These are phyloP conservation scores for Cladosporium sp. DNA, from an alignment of 2,329 filamentous ascomycete genomes.

Conservation along the genomic window DNA sequence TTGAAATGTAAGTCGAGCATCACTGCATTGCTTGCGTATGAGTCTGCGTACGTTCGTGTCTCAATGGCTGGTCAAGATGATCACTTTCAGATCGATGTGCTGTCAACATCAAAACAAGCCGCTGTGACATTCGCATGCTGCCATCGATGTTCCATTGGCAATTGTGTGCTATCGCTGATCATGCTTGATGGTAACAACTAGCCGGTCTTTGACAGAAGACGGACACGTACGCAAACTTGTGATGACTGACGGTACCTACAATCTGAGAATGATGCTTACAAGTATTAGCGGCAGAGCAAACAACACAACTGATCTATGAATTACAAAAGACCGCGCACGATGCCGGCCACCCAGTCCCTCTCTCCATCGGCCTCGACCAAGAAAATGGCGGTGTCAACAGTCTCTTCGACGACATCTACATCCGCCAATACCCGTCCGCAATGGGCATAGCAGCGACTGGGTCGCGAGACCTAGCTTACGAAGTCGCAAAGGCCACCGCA, in stretches of 20 bases:
- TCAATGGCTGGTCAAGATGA: too few relatives aligned
- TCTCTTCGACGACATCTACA: constrained; percentile 90
- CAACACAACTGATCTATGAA: constrained; percentile 81
- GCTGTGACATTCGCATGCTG: too few relatives aligned
- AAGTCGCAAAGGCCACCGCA: constrained; percentile 87
- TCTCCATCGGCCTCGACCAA: constrained; percentile 89
- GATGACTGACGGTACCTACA: neutral
- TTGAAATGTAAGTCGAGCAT: constrained; percentile 60
- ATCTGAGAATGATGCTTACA: constrained; percentile 25
- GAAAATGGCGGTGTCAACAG: constrained; percentile 98
- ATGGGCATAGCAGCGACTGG: constrained; percentile 96
- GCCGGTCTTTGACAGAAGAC: too few relatives aligned
- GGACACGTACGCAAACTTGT: neutral
- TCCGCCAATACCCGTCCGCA: constrained; percentile 92
- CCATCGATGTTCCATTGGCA: too few relatives aligned
- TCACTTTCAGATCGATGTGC: too few relatives aligned
- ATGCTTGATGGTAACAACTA: too few relatives aligned
- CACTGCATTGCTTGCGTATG: neutral
- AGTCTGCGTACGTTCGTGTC: neutral
- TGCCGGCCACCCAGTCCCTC: constrained; percentile 81
- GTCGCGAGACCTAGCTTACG: constrained; percentile 77
- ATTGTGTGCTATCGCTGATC: too few relatives aligned
- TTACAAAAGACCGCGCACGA: constrained; percentile 88
- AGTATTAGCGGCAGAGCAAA: constrained; percentile 76
- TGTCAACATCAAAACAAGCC: too few relatives aligned